phyloP scores from a whole-genome alignment of 2,329 filamentous ascomycete genomes.

The Aspergillus eucalypticola region DNA sequence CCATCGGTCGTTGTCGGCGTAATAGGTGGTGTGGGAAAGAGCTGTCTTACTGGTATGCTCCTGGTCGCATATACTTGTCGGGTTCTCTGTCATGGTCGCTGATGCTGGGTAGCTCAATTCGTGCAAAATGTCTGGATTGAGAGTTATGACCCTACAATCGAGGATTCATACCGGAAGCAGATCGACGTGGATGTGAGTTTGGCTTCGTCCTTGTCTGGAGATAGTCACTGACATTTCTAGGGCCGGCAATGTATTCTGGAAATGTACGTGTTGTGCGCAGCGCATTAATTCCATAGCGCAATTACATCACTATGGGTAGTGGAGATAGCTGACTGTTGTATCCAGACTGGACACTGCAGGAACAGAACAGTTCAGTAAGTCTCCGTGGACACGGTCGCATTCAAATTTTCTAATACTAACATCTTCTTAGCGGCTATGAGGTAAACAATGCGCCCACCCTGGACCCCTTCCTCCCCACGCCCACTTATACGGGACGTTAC shows the following conservation, averaged over 20 bases:
- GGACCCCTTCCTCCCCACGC: not conserved
- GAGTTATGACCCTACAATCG: conserved; percentile 84
- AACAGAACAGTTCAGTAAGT: conserved; percentile 88
- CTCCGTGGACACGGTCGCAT: not conserved
- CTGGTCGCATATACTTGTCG: not conserved
- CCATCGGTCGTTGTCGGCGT: conserved; percentile 15
- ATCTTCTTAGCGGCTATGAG: conserved; percentile 55
- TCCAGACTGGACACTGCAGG: conserved; percentile 80
- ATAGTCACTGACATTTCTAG: conserved; percentile 51
- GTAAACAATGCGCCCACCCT: conserved; percentile 38
- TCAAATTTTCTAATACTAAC: conserved; percentile 18
- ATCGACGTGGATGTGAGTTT: conserved; percentile 80
- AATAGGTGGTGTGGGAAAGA: conserved; percentile 85
- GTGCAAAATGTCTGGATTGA: conserved; percentile 95
- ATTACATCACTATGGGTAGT: not conserved
- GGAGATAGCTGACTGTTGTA: conserved; percentile 15
- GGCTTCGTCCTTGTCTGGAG: not conserved
- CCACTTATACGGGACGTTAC: not conserved
- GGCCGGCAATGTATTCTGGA: conserved; percentile 85
- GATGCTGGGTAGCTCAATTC: conserved; percentile 69
- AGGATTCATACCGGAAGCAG: conserved; percentile 85
- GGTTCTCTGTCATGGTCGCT: not conserved
- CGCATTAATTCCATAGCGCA: not conserved
- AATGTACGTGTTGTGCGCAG: conserved; percentile 62
- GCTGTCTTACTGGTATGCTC: conserved; percentile 76